Evolutionary conservation across 2,329 filamentous ascomycete species (phyloP), one percentile per base, ranked within the genome.

Genomic region (Amauroascus niger): DNA sequence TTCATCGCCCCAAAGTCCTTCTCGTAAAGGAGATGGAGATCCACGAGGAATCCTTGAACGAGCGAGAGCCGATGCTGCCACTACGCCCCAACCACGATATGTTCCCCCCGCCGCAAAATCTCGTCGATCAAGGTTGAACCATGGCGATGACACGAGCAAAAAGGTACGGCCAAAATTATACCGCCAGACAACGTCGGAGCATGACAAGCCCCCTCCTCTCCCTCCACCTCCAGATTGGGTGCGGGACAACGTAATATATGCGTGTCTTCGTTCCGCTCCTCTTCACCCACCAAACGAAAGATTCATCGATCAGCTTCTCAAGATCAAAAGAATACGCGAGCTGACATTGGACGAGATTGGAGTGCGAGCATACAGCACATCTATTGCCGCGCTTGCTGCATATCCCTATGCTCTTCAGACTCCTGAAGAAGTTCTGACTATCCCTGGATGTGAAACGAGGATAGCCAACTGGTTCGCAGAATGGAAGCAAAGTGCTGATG

Each of bases 391-490:
- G 0, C 68, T 98, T 16, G 81, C 87, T 2, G 87, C 91, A 0
- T 96, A 96, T 62, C 88, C 90, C 0, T 71, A 81, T 62, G 68
- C 65, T 39, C 65, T 86, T 56, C 71, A 65, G 18, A 72, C 62
- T 2, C 61, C 71, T 0, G 63, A 65, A 2, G 74, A 78, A 57
- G 64, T 78, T 28, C 63, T 69, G 3, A 60, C 68, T 3, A 71
- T 98, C 0, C 90, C 90, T 0, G 87, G 88, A 0, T 96, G 90
- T 64, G 84, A 90, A 40, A 71, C 74, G 44, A 96, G 93, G 67
- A 86, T 93, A 37, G 86, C 85, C 0, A 76, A 80, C 45, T 76
- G 95, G 0, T 96, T 85, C 67, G 75, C 83, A 18, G 86, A 95
- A 65, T 96, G 83, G 77, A 80, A 76, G 50, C 74, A 78, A 54